Evolutionary conservation across 2,329 filamentous ascomycete genomes (phyloP).

Genomic region (Rutstroemia sydowiana): DNA sequence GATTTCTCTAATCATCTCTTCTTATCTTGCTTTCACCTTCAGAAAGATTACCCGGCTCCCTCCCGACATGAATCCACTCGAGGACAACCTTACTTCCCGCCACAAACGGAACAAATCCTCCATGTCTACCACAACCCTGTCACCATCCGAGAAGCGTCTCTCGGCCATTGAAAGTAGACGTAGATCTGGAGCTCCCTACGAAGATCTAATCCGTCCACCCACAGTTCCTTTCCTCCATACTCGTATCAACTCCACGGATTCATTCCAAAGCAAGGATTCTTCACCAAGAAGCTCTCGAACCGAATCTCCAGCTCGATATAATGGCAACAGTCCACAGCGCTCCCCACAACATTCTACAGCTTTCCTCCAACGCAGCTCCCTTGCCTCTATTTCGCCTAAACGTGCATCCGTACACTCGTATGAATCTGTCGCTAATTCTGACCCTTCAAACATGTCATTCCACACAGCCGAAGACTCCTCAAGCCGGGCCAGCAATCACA

Average conservation of each 20-base stretch:
- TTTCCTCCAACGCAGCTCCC: slow-evolving; percentile 42
- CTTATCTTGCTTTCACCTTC: slow-evolving; percentile 74
- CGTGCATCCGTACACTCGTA: slow-evolving; percentile 46
- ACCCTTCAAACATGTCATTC: slow-evolving; percentile 28
- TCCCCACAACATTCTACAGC: slow-evolving; percentile 39
- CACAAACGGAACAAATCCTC: slow-evolving; percentile 69
- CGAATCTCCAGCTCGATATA: slow-evolving; percentile 49
- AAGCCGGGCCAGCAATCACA: background rate
- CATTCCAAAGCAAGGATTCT: slow-evolving; percentile 44
- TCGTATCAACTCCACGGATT: slow-evolving; percentile 54
- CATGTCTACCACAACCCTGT: slow-evolving; percentile 29
- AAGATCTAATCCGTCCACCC: slow-evolving; percentile 41
- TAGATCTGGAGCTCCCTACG: slow-evolving; percentile 38
- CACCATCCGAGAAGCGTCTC: slow-evolving; percentile 50
- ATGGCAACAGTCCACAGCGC: slow-evolving; percentile 40
- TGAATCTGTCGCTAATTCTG: slow-evolving; percentile 41
- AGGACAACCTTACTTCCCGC: slow-evolving; percentile 73
- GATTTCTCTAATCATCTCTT: slow-evolving; percentile 59
- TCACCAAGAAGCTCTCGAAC: slow-evolving; percentile 46
- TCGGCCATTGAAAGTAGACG: slow-evolving; percentile 39
- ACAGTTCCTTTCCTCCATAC: slow-evolving; percentile 77
- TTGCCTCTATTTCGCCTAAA: slow-evolving; percentile 18
- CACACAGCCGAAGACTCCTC: slow-evolving; percentile 3
- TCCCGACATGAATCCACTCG: slow-evolving; percentile 91
- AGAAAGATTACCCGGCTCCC: slow-evolving; percentile 73